Evolutionary conservation across 305 asterid genomes (phyloP).

Genomic region (Fraxinus baroniana): DNA sequence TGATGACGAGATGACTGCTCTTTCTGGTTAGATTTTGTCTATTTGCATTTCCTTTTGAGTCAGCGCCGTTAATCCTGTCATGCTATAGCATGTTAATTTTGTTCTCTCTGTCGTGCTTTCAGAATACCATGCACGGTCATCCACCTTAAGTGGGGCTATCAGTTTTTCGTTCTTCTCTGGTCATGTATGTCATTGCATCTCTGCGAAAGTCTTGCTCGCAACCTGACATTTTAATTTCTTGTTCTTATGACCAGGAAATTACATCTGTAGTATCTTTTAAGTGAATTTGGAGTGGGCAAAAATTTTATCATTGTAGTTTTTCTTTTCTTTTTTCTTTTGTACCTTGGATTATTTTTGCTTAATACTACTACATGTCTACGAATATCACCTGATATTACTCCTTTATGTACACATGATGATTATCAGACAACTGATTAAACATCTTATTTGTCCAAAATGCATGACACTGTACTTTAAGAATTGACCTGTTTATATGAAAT

Average conservation of each 20-base stretch:
- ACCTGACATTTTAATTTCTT: constrained; percentile 9
- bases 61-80: not conserved
- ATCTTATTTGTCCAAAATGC: not conserved
- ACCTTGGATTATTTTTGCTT: not conserved
- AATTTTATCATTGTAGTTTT: not conserved
- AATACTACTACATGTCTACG: not conserved
- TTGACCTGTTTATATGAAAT: constrained; percentile 4
- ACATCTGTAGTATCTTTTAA: not conserved
- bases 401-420: not conserved
- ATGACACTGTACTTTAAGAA: not conserved
- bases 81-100: not conserved
- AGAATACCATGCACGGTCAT: not conserved
- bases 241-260: not conserved
- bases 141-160: not conserved
- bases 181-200: constrained; percentile 1
- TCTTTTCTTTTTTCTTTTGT: not conserved
- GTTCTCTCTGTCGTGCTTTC: not conserved
- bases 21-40: constrained; percentile 59
- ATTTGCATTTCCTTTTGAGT: not conserved
- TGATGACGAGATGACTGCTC: constrained; percentile 64
- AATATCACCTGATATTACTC: not conserved
- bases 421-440: not conserved
- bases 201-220: not conserved
- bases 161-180: not conserved
- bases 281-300: not conserved